Evolutionary conservation across 208 protist genomes (phyloP).

Genomic region (Naegleria fowleri): DNA sequence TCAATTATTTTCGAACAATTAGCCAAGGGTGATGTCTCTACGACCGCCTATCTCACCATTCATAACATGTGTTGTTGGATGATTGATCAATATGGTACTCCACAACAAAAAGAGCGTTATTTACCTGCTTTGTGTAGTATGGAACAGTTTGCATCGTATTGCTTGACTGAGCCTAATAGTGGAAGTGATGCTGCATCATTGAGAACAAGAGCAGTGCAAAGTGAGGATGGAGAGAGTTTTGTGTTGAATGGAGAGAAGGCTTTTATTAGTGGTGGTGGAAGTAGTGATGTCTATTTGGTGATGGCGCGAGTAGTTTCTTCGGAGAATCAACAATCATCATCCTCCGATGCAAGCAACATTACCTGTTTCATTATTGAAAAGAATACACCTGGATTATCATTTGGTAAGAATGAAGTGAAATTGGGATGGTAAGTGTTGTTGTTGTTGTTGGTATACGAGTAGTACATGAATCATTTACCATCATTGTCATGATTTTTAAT

Average conservation of each 20-base stretch:
- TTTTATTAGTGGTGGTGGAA: constrained; percentile 64
- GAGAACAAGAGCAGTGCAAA: constrained; percentile 46
- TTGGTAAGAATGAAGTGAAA: constrained; percentile 63
- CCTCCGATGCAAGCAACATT: constrained; percentile 43
- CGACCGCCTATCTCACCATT: constrained; percentile 57
- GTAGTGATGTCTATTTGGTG: constrained; percentile 53
- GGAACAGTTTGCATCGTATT: constrained; percentile 57
- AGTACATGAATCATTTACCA: too few species aligned
- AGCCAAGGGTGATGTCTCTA: constrained; percentile 39
- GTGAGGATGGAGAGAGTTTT: constrained; percentile 57
- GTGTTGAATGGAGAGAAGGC: constrained; percentile 65
- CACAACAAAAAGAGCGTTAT: constrained; percentile 49
- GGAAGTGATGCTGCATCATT: constrained; percentile 61
- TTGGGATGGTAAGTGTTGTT: constrained; percentile 60
- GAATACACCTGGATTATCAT: constrained; percentile 52
- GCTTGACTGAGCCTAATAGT: constrained; percentile 61
- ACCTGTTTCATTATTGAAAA: constrained; percentile 60
- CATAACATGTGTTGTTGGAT: constrained; percentile 68
- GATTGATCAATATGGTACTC: constrained; percentile 57
- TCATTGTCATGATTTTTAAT: too few species aligned
- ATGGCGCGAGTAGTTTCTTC: neutral
- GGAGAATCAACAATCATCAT: neutral
- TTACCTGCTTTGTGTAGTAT: constrained; percentile 40
- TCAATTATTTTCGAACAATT: constrained; percentile 49
- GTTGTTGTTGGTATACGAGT: constrained; percentile 34